Conservation (phyloP, 495 filamentous ascomycete species). For the Tuber umbilicatum region DNA sequence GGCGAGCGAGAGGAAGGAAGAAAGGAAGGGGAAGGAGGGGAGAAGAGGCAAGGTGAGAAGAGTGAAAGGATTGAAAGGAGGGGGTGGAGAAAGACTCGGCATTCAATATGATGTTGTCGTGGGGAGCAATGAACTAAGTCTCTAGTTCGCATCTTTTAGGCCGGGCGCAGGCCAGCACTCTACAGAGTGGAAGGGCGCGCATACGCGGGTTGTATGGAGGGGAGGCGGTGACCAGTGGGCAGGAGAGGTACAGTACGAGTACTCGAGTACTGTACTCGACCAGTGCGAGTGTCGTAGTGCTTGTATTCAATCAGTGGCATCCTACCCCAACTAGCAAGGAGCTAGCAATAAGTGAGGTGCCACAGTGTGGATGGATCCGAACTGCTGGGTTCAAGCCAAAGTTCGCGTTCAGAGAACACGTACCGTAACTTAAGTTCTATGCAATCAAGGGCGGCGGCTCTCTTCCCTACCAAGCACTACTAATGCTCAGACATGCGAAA, state of each 20-base stretch:
- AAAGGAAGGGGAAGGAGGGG: neutral
- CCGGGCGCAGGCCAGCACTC: conserved; percentile 30
- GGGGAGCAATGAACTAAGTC: conserved; percentile 16
- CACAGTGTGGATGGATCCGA: conserved; percentile 32
- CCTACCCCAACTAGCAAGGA: neutral
- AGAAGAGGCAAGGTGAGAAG: neutral
- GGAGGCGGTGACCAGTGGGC: conserved; percentile 14
- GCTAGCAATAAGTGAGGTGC: neutral
- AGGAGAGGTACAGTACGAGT: too few relatives aligned
- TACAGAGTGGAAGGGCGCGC: neutral
- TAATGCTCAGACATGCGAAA: neutral
- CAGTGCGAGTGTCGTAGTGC: neutral
- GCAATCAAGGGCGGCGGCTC: neutral
- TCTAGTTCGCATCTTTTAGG: conserved; percentile 19
- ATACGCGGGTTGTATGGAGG: conserved; percentile 9
- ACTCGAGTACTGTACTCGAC: neutral
- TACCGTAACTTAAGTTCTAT: neutral
- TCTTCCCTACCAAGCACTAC: neutral
- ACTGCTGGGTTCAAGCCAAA: conserved; percentile 36
- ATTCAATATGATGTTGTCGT: conserved; percentile 29
- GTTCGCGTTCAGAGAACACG: conserved; percentile 10
- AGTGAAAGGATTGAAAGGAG: conserved; percentile 4
- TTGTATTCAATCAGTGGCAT: neutral
- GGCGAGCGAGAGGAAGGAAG: neutral
- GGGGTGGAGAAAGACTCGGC: conserved; percentile 31